Conservation (phyloP, 2,329 filamentous ascomycete species). For the Alternaria rosae region DNA sequence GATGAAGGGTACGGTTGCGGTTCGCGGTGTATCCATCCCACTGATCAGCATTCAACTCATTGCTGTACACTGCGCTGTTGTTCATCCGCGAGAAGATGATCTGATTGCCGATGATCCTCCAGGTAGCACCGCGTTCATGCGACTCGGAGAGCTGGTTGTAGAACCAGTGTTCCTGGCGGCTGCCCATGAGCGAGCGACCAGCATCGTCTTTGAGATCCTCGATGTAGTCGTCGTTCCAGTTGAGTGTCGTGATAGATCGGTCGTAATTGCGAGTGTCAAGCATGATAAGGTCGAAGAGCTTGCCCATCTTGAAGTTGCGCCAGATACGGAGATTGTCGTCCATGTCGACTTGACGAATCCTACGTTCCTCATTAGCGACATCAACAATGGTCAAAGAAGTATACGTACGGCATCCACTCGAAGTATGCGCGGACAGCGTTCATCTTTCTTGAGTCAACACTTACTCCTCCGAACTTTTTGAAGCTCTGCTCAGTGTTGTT, state of each 20-base stretch:
- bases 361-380: constrained; percentile 49
- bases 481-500: constrained; percentile 56
- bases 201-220: constrained; percentile 69
- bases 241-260: constrained; percentile 37
- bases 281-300: constrained; percentile 52
- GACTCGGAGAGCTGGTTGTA: constrained; percentile 60
- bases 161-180: constrained; percentile 73
- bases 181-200: constrained; percentile 72
- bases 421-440: constrained; percentile 56
- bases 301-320: constrained; percentile 51
- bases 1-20: constrained; percentile 71
- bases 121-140: constrained; percentile 66
- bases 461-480: constrained; percentile 49
- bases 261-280: constrained; percentile 54
- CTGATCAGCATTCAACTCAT: constrained; percentile 59
- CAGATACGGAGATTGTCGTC: constrained; percentile 55
- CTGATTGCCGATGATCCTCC: constrained; percentile 75
- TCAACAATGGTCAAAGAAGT: constrained; percentile 48
- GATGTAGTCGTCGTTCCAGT: constrained; percentile 66
- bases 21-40: constrained; percentile 72
- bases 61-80: constrained; percentile 26
- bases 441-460: constrained; percentile 56
- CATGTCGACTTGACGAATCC: constrained; percentile 53
- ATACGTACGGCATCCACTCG: constrained; percentile 53
- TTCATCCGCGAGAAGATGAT: constrained; percentile 52